Base-by-base conservation (phyloP, 2,329 filamentous ascomycete species). In the Beauveria caledonica region DNA sequence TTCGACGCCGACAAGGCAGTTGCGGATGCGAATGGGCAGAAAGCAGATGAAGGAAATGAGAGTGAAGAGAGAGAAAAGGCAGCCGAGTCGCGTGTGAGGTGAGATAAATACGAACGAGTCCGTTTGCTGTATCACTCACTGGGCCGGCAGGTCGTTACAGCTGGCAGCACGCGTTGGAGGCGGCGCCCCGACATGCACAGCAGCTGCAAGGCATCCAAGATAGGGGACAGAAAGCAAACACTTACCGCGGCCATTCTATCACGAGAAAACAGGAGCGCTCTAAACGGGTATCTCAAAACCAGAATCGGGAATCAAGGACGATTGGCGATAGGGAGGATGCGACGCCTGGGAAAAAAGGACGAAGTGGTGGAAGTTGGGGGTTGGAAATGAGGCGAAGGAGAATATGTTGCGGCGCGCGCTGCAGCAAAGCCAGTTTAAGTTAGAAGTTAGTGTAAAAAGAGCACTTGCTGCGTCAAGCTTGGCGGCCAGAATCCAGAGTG, bases 161-260 rank as follows among this genome's bases (percentile, higher is more conserved):
- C 60, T 61, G 60, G 52, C 53, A 46, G 40, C 46, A 60, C 59
- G 62, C 49, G 48, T 55, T 50, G 19, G 45, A 49, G 46, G 45
- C 23, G 45, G 52, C 53, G 33, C 42, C 52, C 52, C 33, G 48
- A 42, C 46, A 58, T 53, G 57, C 33, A 56, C 49, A 46, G 44
- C 60, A 54, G 42, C 50, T 62, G 56, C 52, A 55, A 19, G 45
- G 50, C 56, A 57, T 29, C 40, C 57, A 59, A 62, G 63, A 61
- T 44, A 64, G 52, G 62, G 56, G 62, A 46, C 54, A 51, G 60
- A 51, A 19, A 58, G 50, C 60, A 63, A 60, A 62, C 56, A 75
- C 73, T 74, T 71, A 76, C 73, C 72, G 74, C 71, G 73, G 73
- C 73, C 73, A 76, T 76, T 72, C 73, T 76, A 71, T 71, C 68